Percentiles rank a stretch among this genome's conserved stretches.
Evolutionary conservation across 2,329 filamentous ascomycete species (phyloP).

Genomic region (Ceratocystis eucalypticola): DNA sequence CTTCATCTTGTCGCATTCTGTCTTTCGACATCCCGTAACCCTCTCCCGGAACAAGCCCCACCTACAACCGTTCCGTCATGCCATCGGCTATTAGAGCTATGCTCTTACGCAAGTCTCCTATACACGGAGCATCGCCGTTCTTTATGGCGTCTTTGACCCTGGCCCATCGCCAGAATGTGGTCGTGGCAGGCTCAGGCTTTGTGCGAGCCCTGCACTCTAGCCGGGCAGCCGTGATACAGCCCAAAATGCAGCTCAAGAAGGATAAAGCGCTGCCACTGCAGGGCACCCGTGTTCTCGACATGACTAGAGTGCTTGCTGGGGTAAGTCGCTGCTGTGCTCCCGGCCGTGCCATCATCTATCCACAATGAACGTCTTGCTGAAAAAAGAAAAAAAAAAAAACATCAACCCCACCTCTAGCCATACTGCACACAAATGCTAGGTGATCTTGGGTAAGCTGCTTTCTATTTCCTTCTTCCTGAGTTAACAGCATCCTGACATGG

Average conservation of each 20-base stretch:
- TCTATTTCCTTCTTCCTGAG: neutral
- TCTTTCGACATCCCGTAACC: neutral
- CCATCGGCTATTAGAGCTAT: neutral
- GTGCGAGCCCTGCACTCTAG: neutral
- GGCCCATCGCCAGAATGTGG: neutral
- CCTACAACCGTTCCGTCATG: neutral
- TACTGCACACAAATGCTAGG: conserved; percentile 96
- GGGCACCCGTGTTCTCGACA: conserved; percentile 81
- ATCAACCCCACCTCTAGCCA: conserved; percentile 44
- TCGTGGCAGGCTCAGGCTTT: neutral
- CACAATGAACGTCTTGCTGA: neutral
- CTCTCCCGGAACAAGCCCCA: neutral
- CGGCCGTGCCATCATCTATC: conserved; percentile 16
- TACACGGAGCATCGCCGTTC: neutral
- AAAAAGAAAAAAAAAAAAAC: neutral
- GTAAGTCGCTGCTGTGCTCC: conserved; percentile 39
- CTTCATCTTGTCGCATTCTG: neutral
- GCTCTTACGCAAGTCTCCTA: neutral
- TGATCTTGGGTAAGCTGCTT: conserved; percentile 68
- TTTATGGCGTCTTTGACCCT: neutral
- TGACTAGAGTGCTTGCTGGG: conserved; percentile 90
- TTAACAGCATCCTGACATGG: neutral
- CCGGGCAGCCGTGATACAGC: neutral
- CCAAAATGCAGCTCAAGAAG: neutral
- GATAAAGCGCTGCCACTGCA: conserved; percentile 49